Base-by-base conservation (phyloP, 306 rosid species). In the Castanopsis chinensis region DNA sequence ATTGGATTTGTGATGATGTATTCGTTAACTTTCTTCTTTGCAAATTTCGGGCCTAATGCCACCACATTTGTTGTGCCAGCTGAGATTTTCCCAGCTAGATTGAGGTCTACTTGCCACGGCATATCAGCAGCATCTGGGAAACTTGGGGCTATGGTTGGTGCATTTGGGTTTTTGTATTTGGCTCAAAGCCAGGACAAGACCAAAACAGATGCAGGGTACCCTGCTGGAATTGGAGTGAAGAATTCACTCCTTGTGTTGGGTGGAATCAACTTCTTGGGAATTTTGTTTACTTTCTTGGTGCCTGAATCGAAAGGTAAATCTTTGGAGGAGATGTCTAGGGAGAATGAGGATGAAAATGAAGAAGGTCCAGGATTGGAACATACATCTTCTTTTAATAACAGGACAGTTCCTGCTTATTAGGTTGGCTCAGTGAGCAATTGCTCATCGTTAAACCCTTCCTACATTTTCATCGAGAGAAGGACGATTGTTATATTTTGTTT, bases 1-100 rank as follows among this genome's bases (percentile, higher is more conserved):
- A 88, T 88, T 5, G 97, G 92, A 27, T 93, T 93, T 13, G 90
- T 89, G 28, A 82, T 74, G 64, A 64, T 89, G 7, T 93, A 91
- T 77, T 87, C 96, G 2, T 57, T 91, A 25, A 88, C 92, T 11
- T 93, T 93, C 78, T 91, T 93, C 89, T 91, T 93, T 11, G 89
- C 94, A 0, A 93, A 93, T 52, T 93, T 93, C 17, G 97, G 96
- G 37, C 94, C 96, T 15, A 92, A 92, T 68, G 88, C 97, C 9
- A 92, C 94, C 17, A 92, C 97, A 52, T 91, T 92, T 57, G 92
- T 92, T 9, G 96, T 89, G 45, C 92, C 92, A 0, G 97, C 96
- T 0, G 97, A 92, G 87, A 87, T 93, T 28, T 93, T 93, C 79
- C 94, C 93, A 0, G 94, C 93, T 10, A 88, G 96, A 33, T 85